A percentile compares a stretch with the other conserved stretches of the same genome.
Evolutionary conservation across 2,329 filamentous ascomycete species (phyloP).

Genomic region (Sclerotinia glacialis): DNA sequence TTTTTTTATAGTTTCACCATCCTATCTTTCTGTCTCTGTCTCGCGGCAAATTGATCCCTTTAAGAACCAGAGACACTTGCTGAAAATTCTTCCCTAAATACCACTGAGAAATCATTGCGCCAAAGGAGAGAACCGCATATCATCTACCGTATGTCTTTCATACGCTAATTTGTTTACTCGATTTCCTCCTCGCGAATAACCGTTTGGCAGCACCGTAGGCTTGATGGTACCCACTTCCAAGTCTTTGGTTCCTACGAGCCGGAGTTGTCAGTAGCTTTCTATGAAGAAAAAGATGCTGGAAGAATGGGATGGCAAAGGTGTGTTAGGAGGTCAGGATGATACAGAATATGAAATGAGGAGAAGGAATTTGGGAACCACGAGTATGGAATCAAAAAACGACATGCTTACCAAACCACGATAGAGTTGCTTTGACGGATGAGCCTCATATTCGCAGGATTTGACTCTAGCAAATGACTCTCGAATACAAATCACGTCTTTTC

Average conservation of each 20-base stretch:
- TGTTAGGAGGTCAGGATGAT: too few relatives aligned
- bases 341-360: not conserved
- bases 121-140: not conserved
- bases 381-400: not conserved
- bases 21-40: not conserved
- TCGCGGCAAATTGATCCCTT: too few relatives aligned
- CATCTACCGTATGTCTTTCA: too few relatives aligned
- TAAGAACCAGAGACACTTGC: not conserved
- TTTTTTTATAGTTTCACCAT: too few relatives aligned
- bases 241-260: not conserved
- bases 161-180: not conserved
- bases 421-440: not conserved
- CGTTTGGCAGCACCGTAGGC: not conserved
- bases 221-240: constrained; percentile 8
- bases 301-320: rapidly evolving
- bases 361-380: not conserved
- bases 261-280: not conserved
- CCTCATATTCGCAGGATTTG: not conserved
- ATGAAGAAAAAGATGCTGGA: rapidly evolving
- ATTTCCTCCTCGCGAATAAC: not conserved
- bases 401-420: not conserved
- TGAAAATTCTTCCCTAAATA: too few relatives aligned
- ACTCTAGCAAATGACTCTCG: not conserved
- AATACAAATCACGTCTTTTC: not conserved
- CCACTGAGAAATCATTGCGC: not conserved